These are phyloP conservation scores for Oryza australiensis DNA, from an alignment of 176 grass and related monocot genomes.

Conservation along the genomic window DNA sequence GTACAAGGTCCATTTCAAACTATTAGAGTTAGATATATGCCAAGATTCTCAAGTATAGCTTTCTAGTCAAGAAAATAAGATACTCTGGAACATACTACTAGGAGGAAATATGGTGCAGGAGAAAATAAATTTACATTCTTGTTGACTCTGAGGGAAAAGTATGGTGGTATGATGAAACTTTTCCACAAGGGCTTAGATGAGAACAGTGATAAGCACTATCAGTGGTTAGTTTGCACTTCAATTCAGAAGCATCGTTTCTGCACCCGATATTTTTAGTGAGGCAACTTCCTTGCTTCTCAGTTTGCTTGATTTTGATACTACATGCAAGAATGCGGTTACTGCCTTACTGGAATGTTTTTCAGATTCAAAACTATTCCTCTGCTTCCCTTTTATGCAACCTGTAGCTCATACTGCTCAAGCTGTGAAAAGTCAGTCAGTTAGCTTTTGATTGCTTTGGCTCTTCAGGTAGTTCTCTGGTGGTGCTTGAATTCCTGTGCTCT, in stretches of 20 bases:
- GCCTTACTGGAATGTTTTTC: background rate
- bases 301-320: conserved; percentile 1
- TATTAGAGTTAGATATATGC: background rate
- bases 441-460: conserved; percentile 10
- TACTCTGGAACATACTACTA: conserved; percentile 20
- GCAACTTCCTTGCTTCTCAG: background rate
- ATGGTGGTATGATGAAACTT: background rate
- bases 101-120: background rate
- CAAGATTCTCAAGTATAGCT: background rate
- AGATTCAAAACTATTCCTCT: conserved; percentile 8
- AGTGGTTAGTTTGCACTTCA: background rate
- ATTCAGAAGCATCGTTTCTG: conserved; percentile 17
- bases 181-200: background rate
- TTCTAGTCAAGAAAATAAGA: conserved; percentile 31
- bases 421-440: background rate
- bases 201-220: conserved; percentile 20
- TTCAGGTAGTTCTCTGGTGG: background rate
- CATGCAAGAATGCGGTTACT: background rate
- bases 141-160: conserved; percentile 23
- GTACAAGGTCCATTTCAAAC: conserved; percentile 8
- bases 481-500: background rate
- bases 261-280: background rate
- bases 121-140: conserved; percentile 16
- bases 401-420: background rate
- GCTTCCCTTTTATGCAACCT: background rate